Conservation (phyloP, 176 grass and related monocot species). For the Eleusine coracana region DNA sequence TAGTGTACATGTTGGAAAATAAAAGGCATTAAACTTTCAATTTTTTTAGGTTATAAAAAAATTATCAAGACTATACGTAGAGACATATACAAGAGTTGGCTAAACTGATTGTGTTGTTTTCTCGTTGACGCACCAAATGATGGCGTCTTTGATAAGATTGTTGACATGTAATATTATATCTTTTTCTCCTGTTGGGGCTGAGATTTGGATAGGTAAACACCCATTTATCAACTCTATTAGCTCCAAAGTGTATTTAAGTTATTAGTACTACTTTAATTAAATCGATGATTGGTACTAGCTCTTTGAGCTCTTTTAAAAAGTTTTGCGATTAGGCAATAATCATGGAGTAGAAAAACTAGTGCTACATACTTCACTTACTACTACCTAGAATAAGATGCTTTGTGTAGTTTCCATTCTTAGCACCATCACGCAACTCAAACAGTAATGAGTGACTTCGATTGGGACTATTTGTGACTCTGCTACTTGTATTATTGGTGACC, state of each 20-base stretch:
- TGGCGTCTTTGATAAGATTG: neutral
- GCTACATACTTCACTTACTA: too few species aligned
- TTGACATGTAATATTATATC: too few species aligned
- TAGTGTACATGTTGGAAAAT: neutral
- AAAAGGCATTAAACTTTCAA: neutral
- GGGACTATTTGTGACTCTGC: neutral
- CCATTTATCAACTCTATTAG: neutral
- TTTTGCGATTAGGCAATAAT: neutral
- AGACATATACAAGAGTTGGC: neutral
- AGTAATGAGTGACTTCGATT: neutral
- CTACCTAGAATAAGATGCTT: neutral
- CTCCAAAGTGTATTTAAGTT: neutral
- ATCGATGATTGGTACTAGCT: neutral
- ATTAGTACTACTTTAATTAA: neutral
- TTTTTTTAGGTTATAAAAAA: neutral
- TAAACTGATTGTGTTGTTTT: neutral
- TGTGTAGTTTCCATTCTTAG: neutral
- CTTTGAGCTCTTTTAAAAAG: neutral
- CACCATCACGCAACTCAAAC: neutral
- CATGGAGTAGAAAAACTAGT: neutral
- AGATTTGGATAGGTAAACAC: neutral
- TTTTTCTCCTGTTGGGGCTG: neutral
- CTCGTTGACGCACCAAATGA: too few species aligned
- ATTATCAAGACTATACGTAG: neutral
- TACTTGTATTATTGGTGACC: neutral